Conservation (phyloP, 2,329 filamentous ascomycete genomes). For the Hysterium pulicare region DNA sequence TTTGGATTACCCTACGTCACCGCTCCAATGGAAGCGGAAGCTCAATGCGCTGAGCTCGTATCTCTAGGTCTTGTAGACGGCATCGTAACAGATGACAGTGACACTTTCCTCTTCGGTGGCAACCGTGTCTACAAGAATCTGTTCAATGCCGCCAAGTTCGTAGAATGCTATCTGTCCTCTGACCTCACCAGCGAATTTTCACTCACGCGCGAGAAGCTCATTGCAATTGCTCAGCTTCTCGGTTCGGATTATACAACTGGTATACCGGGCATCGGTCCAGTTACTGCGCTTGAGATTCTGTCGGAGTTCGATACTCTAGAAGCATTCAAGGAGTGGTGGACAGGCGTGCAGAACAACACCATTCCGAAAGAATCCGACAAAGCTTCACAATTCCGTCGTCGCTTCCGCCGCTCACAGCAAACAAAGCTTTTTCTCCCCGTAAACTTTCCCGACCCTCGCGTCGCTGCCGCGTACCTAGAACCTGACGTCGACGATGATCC, state of each 20-base stretch:
- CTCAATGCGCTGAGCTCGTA: constrained; percentile 92
- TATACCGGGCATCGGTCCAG: constrained; percentile 83
- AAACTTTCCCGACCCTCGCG: constrained; percentile 72
- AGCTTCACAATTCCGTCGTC: constrained; percentile 68
- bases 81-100: constrained; percentile 95
- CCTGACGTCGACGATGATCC: constrained; percentile 80
- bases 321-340: constrained; percentile 88
- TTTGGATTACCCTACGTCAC: constrained; percentile 97
- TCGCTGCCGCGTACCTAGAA: constrained; percentile 77
- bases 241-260: constrained; percentile 96
- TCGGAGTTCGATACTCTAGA: constrained; percentile 78
- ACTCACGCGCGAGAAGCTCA: constrained; percentile 80
- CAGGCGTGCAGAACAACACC: constrained; percentile 65
- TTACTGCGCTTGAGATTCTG: constrained; percentile 90
- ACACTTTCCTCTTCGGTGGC: constrained; percentile 94
- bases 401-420: constrained; percentile 75
- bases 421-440: constrained; percentile 83
- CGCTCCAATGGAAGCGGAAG: constrained; percentile 98
- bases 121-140: constrained; percentile 99
- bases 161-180: constrained; percentile 84
- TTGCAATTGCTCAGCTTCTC: constrained; percentile 83
- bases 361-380: constrained; percentile 58
- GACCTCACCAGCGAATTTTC: constrained; percentile 90
- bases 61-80: constrained; percentile 85
- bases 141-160: constrained; percentile 98